These are phyloP conservation scores for Diaporthe velutina DNA, from an alignment of 2,329 filamentous ascomycete species.

Conservation along the genomic window DNA sequence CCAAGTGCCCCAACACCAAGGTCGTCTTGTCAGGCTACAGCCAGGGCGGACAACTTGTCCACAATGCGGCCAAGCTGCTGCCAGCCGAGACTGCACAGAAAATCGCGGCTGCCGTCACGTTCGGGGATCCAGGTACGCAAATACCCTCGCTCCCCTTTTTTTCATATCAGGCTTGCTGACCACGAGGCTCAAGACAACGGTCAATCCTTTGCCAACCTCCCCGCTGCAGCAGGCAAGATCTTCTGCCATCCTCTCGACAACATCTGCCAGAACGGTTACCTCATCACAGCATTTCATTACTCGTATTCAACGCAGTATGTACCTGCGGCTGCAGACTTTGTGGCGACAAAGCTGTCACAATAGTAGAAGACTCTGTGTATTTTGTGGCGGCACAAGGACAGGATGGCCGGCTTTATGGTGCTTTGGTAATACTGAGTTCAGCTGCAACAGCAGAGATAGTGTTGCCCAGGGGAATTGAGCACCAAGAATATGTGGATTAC, in stretches of 20 bases:
- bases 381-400: neutral
- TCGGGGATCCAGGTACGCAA: slow-evolving; percentile 32
- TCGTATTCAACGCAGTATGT: slow-evolving; percentile 18
- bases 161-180: neutral
- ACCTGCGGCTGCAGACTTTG: slow-evolving; percentile 14
- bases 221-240: slow-evolving; percentile 27
- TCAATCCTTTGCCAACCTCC: slow-evolving; percentile 35
- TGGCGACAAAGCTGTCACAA: neutral
- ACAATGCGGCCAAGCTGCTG: slow-evolving; percentile 40
- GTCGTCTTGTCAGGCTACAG: slow-evolving; percentile 54
- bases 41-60: slow-evolving; percentile 43
- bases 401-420: no score
- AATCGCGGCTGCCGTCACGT: slow-evolving; percentile 32
- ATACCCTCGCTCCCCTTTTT: neutral
- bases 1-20: slow-evolving; percentile 48
- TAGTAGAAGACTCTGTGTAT: neutral
- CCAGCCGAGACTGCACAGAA: neutral
- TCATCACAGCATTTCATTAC: slow-evolving; percentile 15
- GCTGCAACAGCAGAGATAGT: no score
- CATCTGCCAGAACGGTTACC: slow-evolving; percentile 33
- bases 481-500: neutral
- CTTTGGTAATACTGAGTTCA: no score
- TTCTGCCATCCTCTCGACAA: slow-evolving; percentile 39
- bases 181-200: slow-evolving; percentile 38
- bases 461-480: neutral